Evolutionary conservation across 2,329 filamentous ascomycete species (phyloP), one percentile per base, ranked within the genome.

Genomic region (Microcera coccophila): DNA sequence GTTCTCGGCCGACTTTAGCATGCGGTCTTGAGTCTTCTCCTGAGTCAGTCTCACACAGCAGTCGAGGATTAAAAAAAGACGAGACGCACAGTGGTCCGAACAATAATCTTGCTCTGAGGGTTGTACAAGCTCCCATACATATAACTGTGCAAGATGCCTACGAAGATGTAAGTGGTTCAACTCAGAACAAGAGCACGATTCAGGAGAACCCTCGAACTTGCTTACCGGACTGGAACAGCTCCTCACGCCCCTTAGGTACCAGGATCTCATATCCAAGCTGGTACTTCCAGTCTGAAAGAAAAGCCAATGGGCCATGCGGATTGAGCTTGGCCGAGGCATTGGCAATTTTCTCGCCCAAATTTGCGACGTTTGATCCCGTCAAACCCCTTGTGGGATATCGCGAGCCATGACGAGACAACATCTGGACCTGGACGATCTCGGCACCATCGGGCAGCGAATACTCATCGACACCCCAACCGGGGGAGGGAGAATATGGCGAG

Each of bases 1-100:
- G 62, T 90, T 85, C 62, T 90, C 85, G 3, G 85, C 85, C 29
- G 77, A 84, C 61, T 89, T 82, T 17, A 85, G 69, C 85, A 90
- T 90, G 18, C 86, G 79, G 58, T 87, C 81, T 60, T 90, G 84
- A 1, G 85, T 87, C 69, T 73, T 24, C 2, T 14, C n/a, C 1
- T n/a, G 1, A 31, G 48, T 61, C 38, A 60, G 50, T 29, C 26
- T 26, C 8, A 10, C 5, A 32, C 7, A 8, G 15, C 5, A n/a
- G 29, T 32, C 7, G n/a, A 8, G 5, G 29, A 8, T 32, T 15
- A 17, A 32, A 32, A n/a, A 32, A 17, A 26, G 29, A 32, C 12
- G 5, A 10, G 7, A 49, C 67, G 41, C 61, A 72, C 71, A 40
- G 85, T 88, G 1, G 84, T 87, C 20, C 85, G 75, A 14, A 81